phyloP scores from a whole-genome alignment of 2,329 filamentous ascomycete species.

The Colletotrichum theobromicola region DNA sequence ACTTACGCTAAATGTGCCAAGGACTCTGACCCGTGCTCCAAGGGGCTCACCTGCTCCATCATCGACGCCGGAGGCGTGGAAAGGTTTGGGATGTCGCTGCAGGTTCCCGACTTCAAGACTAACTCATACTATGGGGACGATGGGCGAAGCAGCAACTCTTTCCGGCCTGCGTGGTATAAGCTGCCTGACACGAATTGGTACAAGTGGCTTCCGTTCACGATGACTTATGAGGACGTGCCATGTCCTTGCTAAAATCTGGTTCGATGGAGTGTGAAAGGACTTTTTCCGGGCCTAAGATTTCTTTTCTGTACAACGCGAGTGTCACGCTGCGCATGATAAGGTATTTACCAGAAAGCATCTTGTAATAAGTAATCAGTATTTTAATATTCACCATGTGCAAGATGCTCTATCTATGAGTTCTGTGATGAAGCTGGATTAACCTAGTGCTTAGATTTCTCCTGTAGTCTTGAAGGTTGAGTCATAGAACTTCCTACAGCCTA shows the following conservation, averaged over 20 bases:
- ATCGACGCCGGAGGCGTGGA: not conserved
- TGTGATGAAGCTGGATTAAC: not conserved
- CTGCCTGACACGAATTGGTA: not conserved
- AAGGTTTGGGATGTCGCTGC: not conserved
- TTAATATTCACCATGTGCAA: not conserved
- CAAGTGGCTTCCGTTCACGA: not conserved
- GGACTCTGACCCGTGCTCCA: not conserved
- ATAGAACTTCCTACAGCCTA: not conserved
- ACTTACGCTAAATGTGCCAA: not conserved
- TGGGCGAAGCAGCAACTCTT: not conserved
- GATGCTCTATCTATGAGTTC: not conserved
- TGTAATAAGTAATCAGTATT: not conserved
- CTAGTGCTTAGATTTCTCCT: not conserved
- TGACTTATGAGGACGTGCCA: not conserved
- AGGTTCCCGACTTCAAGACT: not conserved
- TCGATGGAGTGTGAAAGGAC: not conserved
- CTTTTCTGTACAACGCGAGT: not conserved
- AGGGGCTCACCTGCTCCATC: not conserved
- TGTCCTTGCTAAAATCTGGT: not conserved
- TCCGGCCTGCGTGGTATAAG: not conserved
- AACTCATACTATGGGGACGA: not conserved
- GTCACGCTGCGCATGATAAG: not conserved
- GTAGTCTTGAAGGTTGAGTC: not conserved
- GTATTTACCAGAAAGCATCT: accelerated
- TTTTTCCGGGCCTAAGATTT: not conserved